These are phyloP conservation scores for Eutrema japonicum DNA, from an alignment of 345 rosid species.

Conservation along the genomic window DNA sequence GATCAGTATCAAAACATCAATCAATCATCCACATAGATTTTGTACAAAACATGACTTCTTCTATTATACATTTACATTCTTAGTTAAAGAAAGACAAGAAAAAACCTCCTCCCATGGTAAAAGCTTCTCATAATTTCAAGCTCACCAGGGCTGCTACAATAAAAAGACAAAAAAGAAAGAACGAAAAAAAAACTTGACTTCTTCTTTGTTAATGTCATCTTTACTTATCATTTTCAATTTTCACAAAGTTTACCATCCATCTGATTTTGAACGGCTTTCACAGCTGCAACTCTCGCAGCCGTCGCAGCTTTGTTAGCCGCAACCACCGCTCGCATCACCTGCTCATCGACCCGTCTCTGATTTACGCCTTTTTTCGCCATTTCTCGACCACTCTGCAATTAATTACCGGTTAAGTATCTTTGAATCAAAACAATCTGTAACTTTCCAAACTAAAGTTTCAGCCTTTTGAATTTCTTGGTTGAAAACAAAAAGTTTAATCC, in stretches of 20 bases:
- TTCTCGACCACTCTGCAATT: conserved; percentile 71
- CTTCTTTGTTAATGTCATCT: conserved; percentile 27
- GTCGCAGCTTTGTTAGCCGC: conserved; percentile 94
- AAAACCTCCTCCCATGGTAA: conserved; percentile 21
- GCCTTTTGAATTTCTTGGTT: neutral
- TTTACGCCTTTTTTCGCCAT: conserved; percentile 61
- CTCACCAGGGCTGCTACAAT: conserved; percentile 24
- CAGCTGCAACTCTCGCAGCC: conserved; percentile 94
- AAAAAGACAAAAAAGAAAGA: neutral
- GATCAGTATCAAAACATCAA: conserved; percentile 32
- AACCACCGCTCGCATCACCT: conserved; percentile 63
- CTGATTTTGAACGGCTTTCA: conserved; percentile 89
- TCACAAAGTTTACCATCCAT: conserved; percentile 87
- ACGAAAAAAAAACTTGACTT: neutral
- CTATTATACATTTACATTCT: conserved; percentile 34
- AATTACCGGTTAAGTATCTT: neutral
- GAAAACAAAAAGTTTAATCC: neutral
- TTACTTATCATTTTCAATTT: neutral
- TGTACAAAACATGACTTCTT: conserved; percentile 28
- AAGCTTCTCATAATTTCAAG: conserved; percentile 37
- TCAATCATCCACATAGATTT: conserved; percentile 24
- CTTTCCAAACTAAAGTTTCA: neutral
- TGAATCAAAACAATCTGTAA: neutral
- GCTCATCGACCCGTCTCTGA: conserved; percentile 65
- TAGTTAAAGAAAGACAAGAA: conserved; percentile 10